Base-by-base conservation (phyloP, 139 green algal species). In the Coelastrella sp. region DNA sequence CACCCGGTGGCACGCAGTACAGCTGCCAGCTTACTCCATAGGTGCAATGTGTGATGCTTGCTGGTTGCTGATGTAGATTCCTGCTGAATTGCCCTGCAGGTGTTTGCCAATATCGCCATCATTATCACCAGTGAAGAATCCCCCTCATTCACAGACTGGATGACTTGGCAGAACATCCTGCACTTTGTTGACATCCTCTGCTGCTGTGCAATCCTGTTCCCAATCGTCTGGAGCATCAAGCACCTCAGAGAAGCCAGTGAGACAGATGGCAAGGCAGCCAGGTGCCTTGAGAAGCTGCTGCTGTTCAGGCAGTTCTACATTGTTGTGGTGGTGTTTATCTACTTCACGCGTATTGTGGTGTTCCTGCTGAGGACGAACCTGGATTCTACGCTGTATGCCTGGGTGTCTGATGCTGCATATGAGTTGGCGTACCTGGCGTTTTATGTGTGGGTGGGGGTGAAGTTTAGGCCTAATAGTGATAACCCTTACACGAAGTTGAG, bases 341-440 rank as follows among this genome's bases (percentile, higher is more conserved):
- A 99, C 93, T 98, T 99, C 90, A 99, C 96, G 7, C 91, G 97
- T 75, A 99, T 99, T 81, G 92, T 99, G n/a, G 97, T 99, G 27
- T 98, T 97, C 91, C 84, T 99, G 79, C 89, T 99, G 67, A 71
- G 93, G 72, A 92, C 78, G 27, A 88, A 73, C 5, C 30, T 85
- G 62, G 60, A 45, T 1, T 62, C 66, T 27, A 73, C 51, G 41
- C 57, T 96, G 67, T 94, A 95, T 85, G 89, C 91, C 2, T 99
- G 96, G 96, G 38, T 96, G 8, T 88, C 86, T 13, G 86, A 92
- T 35, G 87, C 91, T 0, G 94, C 93, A 19, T 83, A 90, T 13
- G 92, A 98, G 89, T 35, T 96, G 34, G 96, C 94, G 5, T 97
- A 95, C 37, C 87, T 99, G 64, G 85, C 90, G 13, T 99, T 99